A percentile compares a stretch with the other conserved stretches of the same genome.
Conservation (phyloP, 352 stramenopile species). For the Phytopythium litorale region DNA sequence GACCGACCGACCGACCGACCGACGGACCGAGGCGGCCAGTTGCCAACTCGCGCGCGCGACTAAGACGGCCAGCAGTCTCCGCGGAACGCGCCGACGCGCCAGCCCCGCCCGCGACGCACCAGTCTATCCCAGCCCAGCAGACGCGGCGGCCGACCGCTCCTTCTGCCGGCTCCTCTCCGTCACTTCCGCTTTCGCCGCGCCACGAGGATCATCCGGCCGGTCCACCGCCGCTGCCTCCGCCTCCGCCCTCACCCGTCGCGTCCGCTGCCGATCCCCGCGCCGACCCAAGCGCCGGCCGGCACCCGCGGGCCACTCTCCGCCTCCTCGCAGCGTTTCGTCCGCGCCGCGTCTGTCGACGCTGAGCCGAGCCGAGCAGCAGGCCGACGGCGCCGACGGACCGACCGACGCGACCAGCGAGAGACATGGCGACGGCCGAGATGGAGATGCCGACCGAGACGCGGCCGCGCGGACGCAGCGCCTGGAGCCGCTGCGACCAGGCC, state of each 20-base stretch:
- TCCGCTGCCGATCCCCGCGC: too few species aligned
- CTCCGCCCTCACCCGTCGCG: not conserved
- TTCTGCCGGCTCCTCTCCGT: not conserved
- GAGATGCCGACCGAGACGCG: conserved; percentile 5
- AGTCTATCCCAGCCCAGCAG: not conserved
- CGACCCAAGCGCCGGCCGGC: too few species aligned
- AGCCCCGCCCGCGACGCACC: not conserved
- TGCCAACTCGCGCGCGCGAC: not conserved
- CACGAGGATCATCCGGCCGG: not conserved
- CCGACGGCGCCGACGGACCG: not conserved
- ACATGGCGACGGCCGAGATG: conserved; percentile 9
- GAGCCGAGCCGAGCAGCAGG: not conserved
- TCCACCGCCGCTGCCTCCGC: not conserved
- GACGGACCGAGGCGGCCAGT: too few species aligned
- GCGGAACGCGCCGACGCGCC: not conserved
- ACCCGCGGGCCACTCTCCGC: too few species aligned
- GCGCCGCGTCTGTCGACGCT: conserved; percentile 1
- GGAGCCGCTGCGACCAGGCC: conserved; percentile 79
- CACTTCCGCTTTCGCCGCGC: not conserved
- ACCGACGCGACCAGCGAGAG: not conserved
- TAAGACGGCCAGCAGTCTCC: not conserved
- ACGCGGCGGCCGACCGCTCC: not conserved
- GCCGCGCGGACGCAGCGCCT: conserved; percentile 51
- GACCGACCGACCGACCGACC: too few species aligned
- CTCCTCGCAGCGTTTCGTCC: not conserved